Evolutionary conservation across 176 grass and related monocot genomes (phyloP).

Genomic region (Oryza meyeriana): DNA sequence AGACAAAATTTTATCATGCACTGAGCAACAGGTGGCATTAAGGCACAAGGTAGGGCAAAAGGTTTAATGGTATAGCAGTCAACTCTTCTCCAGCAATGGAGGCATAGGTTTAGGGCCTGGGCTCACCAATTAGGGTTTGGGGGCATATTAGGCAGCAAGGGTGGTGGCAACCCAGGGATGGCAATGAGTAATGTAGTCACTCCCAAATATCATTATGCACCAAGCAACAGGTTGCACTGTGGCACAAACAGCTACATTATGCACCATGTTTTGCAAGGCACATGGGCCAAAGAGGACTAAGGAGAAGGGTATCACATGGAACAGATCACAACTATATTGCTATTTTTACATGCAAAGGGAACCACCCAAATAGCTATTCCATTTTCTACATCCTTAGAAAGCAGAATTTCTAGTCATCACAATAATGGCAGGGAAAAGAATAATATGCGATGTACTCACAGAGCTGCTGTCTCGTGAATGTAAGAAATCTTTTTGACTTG

Average conservation of each 20-base stretch:
- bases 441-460: slow-evolving; percentile 42
- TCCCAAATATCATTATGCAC: background rate
- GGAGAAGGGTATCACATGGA: slow-evolving; percentile 13
- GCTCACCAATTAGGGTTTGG: background rate
- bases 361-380: background rate
- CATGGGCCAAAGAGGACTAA: too few species aligned
- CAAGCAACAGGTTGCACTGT: background rate
- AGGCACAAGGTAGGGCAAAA: background rate
- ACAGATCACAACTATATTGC: background rate
- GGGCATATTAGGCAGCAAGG: background rate
- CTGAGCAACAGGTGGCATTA: background rate
- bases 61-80: background rate
- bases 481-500: slow-evolving; percentile 74
- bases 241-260: background rate
- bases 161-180: background rate
- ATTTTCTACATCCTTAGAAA: background rate
- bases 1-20: background rate
- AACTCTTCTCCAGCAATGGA: background rate
- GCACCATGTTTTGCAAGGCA: background rate
- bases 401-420: background rate
- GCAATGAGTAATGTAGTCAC: background rate
- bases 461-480: slow-evolving; percentile 70
- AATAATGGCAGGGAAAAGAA: background rate
- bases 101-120: background rate
- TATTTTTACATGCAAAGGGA: background rate